phyloP scores from a whole-genome alignment of 2,329 filamentous ascomycete genomes.

The Aspergillus costaricaensis region DNA sequence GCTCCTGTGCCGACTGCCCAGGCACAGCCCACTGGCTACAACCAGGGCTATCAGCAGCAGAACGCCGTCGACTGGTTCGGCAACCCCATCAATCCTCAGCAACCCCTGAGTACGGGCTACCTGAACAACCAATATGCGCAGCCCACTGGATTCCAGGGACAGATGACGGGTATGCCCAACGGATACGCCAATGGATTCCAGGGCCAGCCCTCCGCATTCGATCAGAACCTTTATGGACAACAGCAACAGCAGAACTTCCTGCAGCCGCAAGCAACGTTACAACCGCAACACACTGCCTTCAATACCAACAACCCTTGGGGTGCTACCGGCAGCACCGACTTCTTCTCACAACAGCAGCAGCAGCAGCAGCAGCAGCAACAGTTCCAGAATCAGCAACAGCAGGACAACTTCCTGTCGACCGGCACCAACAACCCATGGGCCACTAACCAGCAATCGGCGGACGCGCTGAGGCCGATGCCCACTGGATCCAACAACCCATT shows the following conservation, averaged over 20 bases:
- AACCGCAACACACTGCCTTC: conserved; percentile 63
- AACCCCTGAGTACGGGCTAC: conserved; percentile 67
- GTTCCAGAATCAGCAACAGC: conserved; percentile 48
- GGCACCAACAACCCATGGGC: conserved; percentile 97
- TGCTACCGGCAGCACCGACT: conserved; percentile 24
- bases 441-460: conserved; percentile 58
- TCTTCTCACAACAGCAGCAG: conserved; percentile 53
- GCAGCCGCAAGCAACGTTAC: conserved; percentile 54
- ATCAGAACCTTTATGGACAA: conserved; percentile 54
- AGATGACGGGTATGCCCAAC: conserved; percentile 68
- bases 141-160: conserved; percentile 68
- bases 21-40: conserved; percentile 83
- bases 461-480: conserved; percentile 74
- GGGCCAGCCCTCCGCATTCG: conserved; percentile 68
- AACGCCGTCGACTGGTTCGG: conserved; percentile 96
- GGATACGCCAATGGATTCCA: conserved; percentile 70
- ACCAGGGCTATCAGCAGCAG: conserved; percentile 97
- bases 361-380: conserved; percentile 47
- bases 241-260: conserved; percentile 46
- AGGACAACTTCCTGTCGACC: conserved; percentile 66
- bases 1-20: conserved; percentile 63
- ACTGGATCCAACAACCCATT: conserved; percentile 99
- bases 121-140: conserved; percentile 72
- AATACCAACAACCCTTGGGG: conserved; percentile 61
- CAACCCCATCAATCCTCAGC: conserved; percentile 83